These are phyloP conservation scores for Leucogyrophana mollusca DNA, from an alignment of 768 basidiomycete species.

Conservation along the genomic window DNA sequence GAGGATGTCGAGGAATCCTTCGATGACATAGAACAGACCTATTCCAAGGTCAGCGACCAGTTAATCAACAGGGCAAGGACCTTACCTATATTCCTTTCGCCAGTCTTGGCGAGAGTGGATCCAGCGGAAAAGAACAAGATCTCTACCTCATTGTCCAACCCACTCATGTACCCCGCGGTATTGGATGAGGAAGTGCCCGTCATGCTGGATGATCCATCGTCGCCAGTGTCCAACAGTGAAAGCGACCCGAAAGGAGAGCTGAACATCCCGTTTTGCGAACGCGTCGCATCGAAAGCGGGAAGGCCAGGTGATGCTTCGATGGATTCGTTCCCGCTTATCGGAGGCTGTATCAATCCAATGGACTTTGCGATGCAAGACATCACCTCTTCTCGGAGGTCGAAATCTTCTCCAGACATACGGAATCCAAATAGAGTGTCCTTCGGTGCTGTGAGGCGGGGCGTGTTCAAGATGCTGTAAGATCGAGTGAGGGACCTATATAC, in stretches of 20 bases:
- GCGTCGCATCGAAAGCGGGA: constrained; percentile 44
- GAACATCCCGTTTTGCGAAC: constrained; percentile 37
- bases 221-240: constrained; percentile 68
- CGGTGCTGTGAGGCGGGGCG: constrained; percentile 40
- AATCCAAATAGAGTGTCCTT: constrained; percentile 22
- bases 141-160: constrained; percentile 95
- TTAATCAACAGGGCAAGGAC: constrained; percentile 5
- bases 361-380: constrained; percentile 98
- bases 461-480: constrained; percentile 49
- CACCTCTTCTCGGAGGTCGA: constrained; percentile 94
- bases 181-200: constrained; percentile 59
- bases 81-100: constrained; percentile 82
- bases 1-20: constrained; percentile 92
- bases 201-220: constrained; percentile 64
- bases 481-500: constrained; percentile 43
- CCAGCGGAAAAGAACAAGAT: constrained; percentile 92
- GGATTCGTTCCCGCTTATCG: constrained; percentile 67
- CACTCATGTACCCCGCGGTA: constrained; percentile 60
- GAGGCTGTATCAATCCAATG: constrained; percentile 89
- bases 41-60: neutral
- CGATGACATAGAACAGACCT: constrained; percentile 93
- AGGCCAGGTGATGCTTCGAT: constrained; percentile 65
- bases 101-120: constrained; percentile 81
- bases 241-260: constrained; percentile 72
- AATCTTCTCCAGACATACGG: constrained; percentile 57